Conservation (phyloP, 208 protist genomes). For the Angomonas desouzai region DNA sequence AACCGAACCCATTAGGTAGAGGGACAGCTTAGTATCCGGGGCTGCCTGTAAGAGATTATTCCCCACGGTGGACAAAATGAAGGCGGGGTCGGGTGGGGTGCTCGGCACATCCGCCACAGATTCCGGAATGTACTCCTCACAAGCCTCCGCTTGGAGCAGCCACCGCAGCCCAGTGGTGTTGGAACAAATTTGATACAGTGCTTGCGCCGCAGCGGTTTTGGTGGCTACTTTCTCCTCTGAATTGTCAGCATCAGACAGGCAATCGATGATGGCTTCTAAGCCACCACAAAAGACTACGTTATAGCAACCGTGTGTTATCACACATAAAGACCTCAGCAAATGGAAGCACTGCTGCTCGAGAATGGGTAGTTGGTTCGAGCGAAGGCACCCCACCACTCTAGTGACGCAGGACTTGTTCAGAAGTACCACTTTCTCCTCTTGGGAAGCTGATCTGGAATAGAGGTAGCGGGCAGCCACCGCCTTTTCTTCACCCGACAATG, state of each 20-base stretch:
- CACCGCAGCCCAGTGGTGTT: conserved; percentile 68
- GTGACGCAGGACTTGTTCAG: conserved; percentile 58
- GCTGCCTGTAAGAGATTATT: background rate
- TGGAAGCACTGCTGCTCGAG: conserved; percentile 61
- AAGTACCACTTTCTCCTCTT: conserved; percentile 69
- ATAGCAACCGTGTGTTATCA: conserved; percentile 74
- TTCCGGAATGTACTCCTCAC: conserved; percentile 33
- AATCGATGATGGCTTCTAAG: conserved; percentile 31
- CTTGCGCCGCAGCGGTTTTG: conserved; percentile 34
- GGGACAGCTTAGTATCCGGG: conserved; percentile 9
- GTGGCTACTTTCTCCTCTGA: conserved; percentile 18
- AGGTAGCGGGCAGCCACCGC: conserved; percentile 58
- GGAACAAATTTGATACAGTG: conserved; percentile 48
- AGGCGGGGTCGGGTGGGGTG: conserved; percentile 3
- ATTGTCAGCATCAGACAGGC: conserved; percentile 11
- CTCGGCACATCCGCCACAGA: conserved; percentile 9
- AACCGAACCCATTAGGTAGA: conserved; percentile 22
- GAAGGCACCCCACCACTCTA: conserved; percentile 36
- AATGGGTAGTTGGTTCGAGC: conserved; percentile 16
- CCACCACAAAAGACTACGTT: conserved; percentile 52
- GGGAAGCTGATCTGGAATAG: conserved; percentile 66
- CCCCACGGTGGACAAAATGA: background rate
- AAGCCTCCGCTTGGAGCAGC: conserved; percentile 49
- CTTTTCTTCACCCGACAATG: conserved; percentile 35
- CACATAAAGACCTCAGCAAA: conserved; percentile 67